phyloP scores from a whole-genome alignment of 768 basidiomycete species.

The Infundibulicybe gibba region DNA sequence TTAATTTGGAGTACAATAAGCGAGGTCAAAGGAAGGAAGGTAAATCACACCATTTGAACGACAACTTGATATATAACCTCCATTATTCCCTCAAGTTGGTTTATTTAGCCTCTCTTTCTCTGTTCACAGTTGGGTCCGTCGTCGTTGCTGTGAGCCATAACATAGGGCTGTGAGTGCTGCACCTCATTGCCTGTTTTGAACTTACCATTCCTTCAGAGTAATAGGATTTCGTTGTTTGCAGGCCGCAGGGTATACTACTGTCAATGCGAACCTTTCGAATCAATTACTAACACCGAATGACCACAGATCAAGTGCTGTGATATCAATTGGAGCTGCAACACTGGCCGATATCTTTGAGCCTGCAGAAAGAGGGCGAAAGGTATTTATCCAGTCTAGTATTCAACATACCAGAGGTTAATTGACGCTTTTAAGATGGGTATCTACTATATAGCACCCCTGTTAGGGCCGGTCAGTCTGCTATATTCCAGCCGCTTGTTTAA shows the following conservation, averaged over 20 bases:
- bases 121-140: slow-evolving; percentile 54
- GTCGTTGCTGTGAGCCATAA: slow-evolving; percentile 52
- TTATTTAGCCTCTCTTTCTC: slow-evolving; percentile 46
- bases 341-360: slow-evolving; percentile 79
- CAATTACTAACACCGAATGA: no score
- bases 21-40: slow-evolving; percentile 76
- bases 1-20: slow-evolving; percentile 66
- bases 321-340: slow-evolving; percentile 73
- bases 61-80: no score
- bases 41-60: slow-evolving; percentile 17
- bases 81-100: slow-evolving; percentile 33
- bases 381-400: slow-evolving; percentile 5
- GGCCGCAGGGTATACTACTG: slow-evolving; percentile 49
- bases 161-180: slow-evolving; percentile 39
- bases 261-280: neutral
- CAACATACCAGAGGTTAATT: neutral
- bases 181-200: neutral
- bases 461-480: slow-evolving; percentile 50
- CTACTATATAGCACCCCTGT: slow-evolving; percentile 75
- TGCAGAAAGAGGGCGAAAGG: slow-evolving; percentile 66
- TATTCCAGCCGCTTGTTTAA: neutral
- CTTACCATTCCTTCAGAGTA: slow-evolving; percentile 27
- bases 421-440: slow-evolving; percentile 55
- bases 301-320: slow-evolving; percentile 58
- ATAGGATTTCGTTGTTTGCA: slow-evolving; percentile 72